Conservation (phyloP, 306 rosid species). For the Acacia melanoxylon region DNA sequence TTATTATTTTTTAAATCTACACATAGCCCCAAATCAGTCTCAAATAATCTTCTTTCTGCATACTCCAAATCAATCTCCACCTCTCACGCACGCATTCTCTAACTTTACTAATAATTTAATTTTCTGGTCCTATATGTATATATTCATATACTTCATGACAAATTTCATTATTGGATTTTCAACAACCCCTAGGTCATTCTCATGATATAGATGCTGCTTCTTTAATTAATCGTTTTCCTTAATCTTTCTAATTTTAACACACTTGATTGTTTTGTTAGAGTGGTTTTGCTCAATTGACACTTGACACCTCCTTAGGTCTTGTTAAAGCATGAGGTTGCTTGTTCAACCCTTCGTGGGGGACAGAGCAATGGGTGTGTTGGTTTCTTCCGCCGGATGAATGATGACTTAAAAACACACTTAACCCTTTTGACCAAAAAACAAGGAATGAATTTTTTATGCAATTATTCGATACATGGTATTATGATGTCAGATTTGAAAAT, state of each 20-base stretch:
- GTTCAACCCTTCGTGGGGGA: too few species aligned
- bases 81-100: not conserved
- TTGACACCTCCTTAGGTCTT: too few species aligned
- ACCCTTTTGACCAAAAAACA: not conserved
- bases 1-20: constrained; percentile 12
- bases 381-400: too few species aligned
- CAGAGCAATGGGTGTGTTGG: too few species aligned
- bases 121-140: not conserved
- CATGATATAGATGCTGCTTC: not conserved
- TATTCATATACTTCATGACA: not conserved
- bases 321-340: too few species aligned
- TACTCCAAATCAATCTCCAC: constrained; percentile 3
- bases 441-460: not conserved
- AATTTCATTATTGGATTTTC: not conserved
- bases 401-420: too few species aligned
- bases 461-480: not conserved
- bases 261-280: too few species aligned
- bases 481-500: not conserved
- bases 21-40: constrained; percentile 44
- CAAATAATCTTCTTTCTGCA: not conserved
- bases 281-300: too few species aligned
- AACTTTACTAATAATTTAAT: too few species aligned
- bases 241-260: not conserved
- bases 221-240: not conserved
- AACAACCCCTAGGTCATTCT: not conserved